Conservation (phyloP, 495 filamentous ascomycete genomes). For the Neurospora sp. region DNA sequence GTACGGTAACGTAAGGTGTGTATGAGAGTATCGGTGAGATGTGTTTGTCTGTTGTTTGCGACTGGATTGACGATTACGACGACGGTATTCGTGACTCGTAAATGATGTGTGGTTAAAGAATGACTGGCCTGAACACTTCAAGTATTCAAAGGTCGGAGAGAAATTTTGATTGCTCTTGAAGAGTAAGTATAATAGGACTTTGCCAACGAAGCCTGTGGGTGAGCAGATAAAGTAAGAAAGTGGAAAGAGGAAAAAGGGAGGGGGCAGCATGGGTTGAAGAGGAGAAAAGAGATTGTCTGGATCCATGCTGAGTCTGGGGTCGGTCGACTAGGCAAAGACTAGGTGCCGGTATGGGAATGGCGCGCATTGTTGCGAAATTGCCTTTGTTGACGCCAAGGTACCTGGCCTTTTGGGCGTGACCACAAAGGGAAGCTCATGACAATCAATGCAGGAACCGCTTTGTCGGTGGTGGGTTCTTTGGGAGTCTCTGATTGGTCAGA, state of each 20-base stretch:
- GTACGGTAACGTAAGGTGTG: background rate
- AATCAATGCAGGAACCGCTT: background rate
- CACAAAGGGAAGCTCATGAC: background rate
- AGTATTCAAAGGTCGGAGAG: constrained; percentile 25
- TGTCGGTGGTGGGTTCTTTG: background rate
- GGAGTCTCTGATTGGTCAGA: background rate
- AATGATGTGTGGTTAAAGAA: constrained; percentile 14
- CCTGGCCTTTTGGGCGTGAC: background rate
- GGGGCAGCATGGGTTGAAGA: constrained; percentile 1
- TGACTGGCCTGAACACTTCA: constrained; percentile 31
- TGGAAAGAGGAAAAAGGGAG: constrained; percentile 1
- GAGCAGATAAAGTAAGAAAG: constrained; percentile 8
- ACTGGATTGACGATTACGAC: constrained; percentile 1
- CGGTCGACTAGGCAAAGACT: background rate
- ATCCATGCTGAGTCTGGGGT: background rate
- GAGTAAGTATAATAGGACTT: constrained; percentile 33
- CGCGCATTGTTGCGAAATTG: background rate
- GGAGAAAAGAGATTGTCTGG: background rate
- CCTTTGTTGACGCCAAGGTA: background rate
- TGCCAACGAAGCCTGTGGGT: constrained; percentile 47
- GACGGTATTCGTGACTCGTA: background rate
- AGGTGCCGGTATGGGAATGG: background rate
- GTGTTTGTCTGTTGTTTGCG: constrained; percentile 17
- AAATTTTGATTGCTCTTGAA: constrained; percentile 10
- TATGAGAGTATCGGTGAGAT: constrained; percentile 15